Conservation (phyloP, 2,329 filamentous ascomycete genomes). For the Emmonsiellopsis sp. region DNA sequence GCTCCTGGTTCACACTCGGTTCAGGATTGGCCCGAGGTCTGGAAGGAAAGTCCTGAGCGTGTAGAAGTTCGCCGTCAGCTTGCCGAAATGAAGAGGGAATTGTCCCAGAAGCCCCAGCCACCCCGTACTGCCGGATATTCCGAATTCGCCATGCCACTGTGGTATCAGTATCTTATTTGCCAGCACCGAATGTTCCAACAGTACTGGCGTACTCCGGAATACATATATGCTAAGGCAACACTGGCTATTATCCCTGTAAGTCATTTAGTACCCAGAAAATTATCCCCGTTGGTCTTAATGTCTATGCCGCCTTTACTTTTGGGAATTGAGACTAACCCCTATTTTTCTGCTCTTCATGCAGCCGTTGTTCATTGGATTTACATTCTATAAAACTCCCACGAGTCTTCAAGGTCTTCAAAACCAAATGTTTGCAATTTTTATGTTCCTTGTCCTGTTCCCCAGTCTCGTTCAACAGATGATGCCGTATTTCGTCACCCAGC, state of each 20-base stretch:
- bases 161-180: constrained; percentile 56
- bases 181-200: constrained; percentile 72
- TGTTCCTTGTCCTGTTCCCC: constrained; percentile 72
- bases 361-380: constrained; percentile 72
- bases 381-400: constrained; percentile 67
- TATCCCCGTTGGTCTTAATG: background rate
- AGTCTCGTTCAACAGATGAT: constrained; percentile 45
- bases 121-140: constrained; percentile 21
- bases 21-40: constrained; percentile 44
- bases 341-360: background rate
- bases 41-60: constrained; percentile 48
- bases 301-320: background rate
- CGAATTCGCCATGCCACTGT: constrained; percentile 74
- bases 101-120: constrained; percentile 18
- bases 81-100: constrained; percentile 41
- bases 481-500: constrained; percentile 50
- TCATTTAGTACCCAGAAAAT: background rate
- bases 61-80: constrained; percentile 34
- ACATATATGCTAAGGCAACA: constrained; percentile 73
- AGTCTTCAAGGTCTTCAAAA: constrained; percentile 75
- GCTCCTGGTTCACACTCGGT: constrained; percentile 50
- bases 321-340: background rate
- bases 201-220: constrained; percentile 82
- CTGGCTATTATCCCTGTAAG: constrained; percentile 51
- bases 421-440: constrained; percentile 85